Evolutionary conservation across 257 asterid species (phyloP), one percentile per base, ranked within the genome.

Genomic region (Penstemon newberryi): DNA sequence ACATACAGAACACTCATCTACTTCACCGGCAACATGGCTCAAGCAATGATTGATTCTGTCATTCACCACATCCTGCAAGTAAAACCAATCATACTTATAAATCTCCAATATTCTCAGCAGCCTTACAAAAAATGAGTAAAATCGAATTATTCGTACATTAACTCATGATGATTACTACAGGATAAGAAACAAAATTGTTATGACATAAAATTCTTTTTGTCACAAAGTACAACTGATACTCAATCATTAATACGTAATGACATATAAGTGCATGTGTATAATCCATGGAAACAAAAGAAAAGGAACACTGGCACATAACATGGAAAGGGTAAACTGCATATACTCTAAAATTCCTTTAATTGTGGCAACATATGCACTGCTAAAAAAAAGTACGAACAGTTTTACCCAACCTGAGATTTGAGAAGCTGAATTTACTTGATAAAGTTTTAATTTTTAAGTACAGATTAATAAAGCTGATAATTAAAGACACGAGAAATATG

Each of bases 1-100:
- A 79, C 99, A 94, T 45, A 89, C 90, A 3, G 95, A 86, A 80
- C 97, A 94, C 77, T 94, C 97, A 12, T 87, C 92, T 72, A 73
- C 88, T 54, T 89, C 82, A 8, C 99, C 97, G 37, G 88, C 87
- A 49, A 85, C 88, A 54, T 85, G 99, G 78, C 90, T 87, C 83
- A 94, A 80, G 82, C 99, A 94, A 69, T 94, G 77, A 19, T 65
- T 81, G 83, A 94, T 89, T 82, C 97, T 78, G 64, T 94, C 97
- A 55, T 85, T 84, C 85, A 89, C 72, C 54, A 94, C 96, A 80
- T 91, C 97, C 99, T 94, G 89, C 60, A 80, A 25, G 33, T 25
- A 25, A 71, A 60, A 56, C 51, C 64, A 71, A 43, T 49, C 9
- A 25, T 56, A 25, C 38, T 13, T 58, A 52, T 40, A 41, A 56